Percentiles rank a stretch among this genome's conserved stretches.
Evolutionary conservation across 2,329 filamentous ascomycete species (phyloP).

Genomic region (Magnaporthiopsis rhizophila): DNA sequence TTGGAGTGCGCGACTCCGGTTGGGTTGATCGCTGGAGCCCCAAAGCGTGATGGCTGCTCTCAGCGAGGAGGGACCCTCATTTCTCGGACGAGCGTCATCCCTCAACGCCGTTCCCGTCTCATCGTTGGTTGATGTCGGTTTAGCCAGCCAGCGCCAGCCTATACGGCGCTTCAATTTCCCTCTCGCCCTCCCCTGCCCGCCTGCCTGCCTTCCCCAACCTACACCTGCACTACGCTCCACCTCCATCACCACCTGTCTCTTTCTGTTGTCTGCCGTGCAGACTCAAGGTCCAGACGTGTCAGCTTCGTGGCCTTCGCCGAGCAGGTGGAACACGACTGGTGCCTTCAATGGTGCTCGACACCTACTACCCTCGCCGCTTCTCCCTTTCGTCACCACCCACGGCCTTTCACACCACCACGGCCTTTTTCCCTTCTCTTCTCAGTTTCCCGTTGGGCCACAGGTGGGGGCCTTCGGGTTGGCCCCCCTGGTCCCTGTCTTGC

Average conservation of each 20-base stretch:
- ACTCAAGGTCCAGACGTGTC: background rate
- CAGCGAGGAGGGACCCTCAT: background rate
- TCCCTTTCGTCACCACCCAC: slow-evolving; percentile 2
- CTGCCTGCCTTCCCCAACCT: background rate
- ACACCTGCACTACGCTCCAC: background rate
- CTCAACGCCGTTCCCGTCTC: background rate
- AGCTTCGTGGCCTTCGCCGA: background rate
- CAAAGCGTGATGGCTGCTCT: background rate
- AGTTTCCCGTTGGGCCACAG: background rate
- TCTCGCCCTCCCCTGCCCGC: background rate
- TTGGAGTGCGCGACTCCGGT: background rate
- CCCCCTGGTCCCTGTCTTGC: slow-evolving; percentile 13
- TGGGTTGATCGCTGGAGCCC: background rate
- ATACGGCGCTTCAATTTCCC: background rate
- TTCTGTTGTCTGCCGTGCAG: background rate
- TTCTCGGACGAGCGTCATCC: background rate
- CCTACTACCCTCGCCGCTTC: background rate
- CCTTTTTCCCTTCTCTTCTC: background rate
- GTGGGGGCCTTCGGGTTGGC: slow-evolving; percentile 4
- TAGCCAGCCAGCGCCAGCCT: background rate
- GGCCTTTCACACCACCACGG: background rate
- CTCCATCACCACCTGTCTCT: background rate
- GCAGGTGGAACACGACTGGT: background rate
- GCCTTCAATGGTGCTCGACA: background rate
- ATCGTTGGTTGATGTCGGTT: background rate